A percentile compares a stretch with the other conserved stretches of the same genome.
These are phyloP conservation scores for Lasiosphaeriaceae sp. DNA, from an alignment of 495 filamentous ascomycete species.

Conservation along the genomic window DNA sequence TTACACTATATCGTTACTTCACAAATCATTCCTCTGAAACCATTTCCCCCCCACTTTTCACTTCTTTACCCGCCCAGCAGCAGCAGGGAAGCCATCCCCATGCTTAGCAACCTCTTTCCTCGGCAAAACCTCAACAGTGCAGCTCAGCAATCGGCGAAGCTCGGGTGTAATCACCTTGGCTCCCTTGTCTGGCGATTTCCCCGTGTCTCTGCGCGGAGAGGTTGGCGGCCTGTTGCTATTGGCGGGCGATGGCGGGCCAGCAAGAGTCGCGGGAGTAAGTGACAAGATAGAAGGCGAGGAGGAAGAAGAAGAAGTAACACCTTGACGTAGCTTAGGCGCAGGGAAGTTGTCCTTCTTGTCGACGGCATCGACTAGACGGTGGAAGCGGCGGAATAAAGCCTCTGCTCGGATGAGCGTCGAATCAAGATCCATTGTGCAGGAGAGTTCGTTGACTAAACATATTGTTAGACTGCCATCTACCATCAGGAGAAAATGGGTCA, in stretches of 20 bases:
- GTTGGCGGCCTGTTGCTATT: slow-evolving; percentile 6
- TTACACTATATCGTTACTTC: too few species aligned
- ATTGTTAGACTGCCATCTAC: too few species aligned
- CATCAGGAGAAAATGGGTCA: neutral
- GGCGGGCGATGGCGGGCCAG: neutral
- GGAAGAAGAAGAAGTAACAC: slow-evolving; percentile 11
- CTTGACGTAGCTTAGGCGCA: slow-evolving; percentile 42
- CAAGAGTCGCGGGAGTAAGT: neutral
- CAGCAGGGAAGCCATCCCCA: slow-evolving; percentile 29
- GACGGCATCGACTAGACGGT: slow-evolving; percentile 78
- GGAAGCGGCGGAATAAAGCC: slow-evolving; percentile 80
- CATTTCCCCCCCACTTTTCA: too few species aligned
- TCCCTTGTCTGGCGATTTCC: slow-evolving; percentile 21
- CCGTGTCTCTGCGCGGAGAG: slow-evolving; percentile 10
- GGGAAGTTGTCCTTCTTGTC: slow-evolving; percentile 85
- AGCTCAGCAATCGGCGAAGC: slow-evolving; percentile 68
- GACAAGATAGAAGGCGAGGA: slow-evolving; percentile 6
- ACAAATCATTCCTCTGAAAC: too few species aligned
- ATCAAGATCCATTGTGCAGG: slow-evolving; percentile 83
- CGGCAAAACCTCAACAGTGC: slow-evolving; percentile 62
- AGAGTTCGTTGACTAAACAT: slow-evolving; percentile 89
- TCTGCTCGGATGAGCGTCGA: slow-evolving; percentile 83
- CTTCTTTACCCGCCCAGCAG: neutral
- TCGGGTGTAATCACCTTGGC: slow-evolving; percentile 73
- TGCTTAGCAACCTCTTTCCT: slow-evolving; percentile 48